Conservation (phyloP, 768 basidiomycete genomes). For the Mycena polygramma region DNA sequence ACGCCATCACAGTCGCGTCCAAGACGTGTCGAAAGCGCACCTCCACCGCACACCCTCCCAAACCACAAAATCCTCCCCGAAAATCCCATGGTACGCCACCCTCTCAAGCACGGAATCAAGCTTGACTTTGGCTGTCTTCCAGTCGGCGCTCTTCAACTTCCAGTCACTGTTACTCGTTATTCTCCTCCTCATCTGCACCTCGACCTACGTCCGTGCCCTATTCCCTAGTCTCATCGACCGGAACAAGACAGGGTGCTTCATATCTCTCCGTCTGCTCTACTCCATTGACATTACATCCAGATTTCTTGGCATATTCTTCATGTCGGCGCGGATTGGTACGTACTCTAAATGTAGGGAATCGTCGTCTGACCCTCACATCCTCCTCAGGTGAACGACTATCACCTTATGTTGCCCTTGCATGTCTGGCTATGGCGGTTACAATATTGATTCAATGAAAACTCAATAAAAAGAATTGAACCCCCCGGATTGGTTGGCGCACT, state of each 20-base stretch:
- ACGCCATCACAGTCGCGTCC: constrained; percentile 11
- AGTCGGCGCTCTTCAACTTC: constrained; percentile 98
- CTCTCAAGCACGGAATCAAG: background rate
- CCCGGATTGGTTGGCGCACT: background rate
- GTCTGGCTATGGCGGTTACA: constrained; percentile 90
- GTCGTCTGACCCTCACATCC: background rate
- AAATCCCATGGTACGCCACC: constrained; percentile 16
- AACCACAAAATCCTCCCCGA: background rate
- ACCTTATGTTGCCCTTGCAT: constrained; percentile 96
- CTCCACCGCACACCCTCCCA: too few relatives aligned
- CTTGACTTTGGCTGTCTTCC: background rate
- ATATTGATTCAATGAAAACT: constrained; percentile 49
- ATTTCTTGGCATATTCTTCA: constrained; percentile 94
- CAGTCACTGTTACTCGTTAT: constrained; percentile 95
- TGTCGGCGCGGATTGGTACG: constrained; percentile 94
- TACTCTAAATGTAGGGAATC: constrained; percentile 4
- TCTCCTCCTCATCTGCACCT: constrained; percentile 95
- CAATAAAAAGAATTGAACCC: background rate
- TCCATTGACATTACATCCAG: constrained; percentile 53
- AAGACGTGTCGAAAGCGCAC: too few relatives aligned
- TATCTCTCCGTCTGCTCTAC: background rate
- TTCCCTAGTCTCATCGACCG: constrained; percentile 92
- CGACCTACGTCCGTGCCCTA: constrained; percentile 93
- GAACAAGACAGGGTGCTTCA: constrained; percentile 90
- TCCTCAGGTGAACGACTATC: constrained; percentile 91